These are phyloP conservation scores for Gossypium lobatum DNA, from an alignment of 441 rosid species.

Conservation along the genomic window DNA sequence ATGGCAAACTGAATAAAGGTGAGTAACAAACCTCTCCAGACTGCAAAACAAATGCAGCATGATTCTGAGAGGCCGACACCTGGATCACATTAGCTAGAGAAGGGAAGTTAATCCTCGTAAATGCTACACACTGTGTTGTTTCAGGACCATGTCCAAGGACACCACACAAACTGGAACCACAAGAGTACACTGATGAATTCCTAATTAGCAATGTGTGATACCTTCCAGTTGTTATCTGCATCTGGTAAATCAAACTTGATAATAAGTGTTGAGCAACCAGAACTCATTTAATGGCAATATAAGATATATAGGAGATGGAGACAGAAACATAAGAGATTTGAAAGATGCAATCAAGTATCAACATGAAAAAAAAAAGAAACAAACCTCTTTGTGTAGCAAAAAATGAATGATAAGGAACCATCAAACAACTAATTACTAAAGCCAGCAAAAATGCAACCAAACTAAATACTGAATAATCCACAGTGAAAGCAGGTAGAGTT, in stretches of 20 bases:
- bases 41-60: slow-evolving; percentile 77
- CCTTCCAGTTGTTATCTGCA: slow-evolving; percentile 92
- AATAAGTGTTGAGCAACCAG: slow-evolving; percentile 12
- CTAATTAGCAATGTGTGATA: slow-evolving; percentile 84
- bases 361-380: not conserved
- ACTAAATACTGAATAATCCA: not conserved
- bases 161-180: slow-evolving; percentile 81
- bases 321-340: not conserved
- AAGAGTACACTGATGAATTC: slow-evolving; percentile 81
- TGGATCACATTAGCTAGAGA: slow-evolving; percentile 53
- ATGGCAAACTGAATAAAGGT: not conserved
- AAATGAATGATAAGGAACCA: not conserved
- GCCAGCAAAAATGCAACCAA: not conserved
- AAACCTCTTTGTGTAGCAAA: not conserved
- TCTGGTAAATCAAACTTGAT: slow-evolving; percentile 41
- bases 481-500: not conserved
- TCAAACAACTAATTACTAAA: not conserved
- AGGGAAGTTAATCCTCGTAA: slow-evolving; percentile 65
- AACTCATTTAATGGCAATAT: slow-evolving; percentile 2
- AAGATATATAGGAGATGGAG: not conserved
- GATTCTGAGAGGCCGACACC: slow-evolving; percentile 89
- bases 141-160: slow-evolving; percentile 95
- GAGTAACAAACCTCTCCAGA: slow-evolving; percentile 79
- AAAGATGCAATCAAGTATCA: not conserved
- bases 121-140: slow-evolving; percentile 80